These are phyloP conservation scores for Ceratobasidium sp. DNA, from an alignment of 1,284 basidiomycete genomes.

Conservation along the genomic window DNA sequence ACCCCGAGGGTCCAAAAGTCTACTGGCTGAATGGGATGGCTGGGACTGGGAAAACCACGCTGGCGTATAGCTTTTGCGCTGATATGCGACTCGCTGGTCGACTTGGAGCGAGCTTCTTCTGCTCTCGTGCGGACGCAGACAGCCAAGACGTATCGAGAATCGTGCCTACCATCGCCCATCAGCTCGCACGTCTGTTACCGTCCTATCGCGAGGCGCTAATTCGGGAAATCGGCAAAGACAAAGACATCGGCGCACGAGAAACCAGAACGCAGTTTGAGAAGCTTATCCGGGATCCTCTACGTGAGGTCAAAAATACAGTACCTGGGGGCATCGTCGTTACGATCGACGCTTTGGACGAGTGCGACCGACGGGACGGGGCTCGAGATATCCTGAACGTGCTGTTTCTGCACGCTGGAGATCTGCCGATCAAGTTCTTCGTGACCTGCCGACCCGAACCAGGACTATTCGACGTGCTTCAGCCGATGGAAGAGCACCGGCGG, in stretches of 20 bases:
- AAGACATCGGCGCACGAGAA: background rate
- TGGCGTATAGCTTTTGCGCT: conserved; percentile 11
- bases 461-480: background rate
- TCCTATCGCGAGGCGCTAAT: background rate
- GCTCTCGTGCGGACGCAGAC: background rate
- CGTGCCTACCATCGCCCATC: conserved; percentile 8
- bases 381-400: background rate
- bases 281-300: background rate
- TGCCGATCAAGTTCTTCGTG: conserved; percentile 27
- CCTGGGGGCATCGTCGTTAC: background rate
- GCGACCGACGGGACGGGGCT: background rate
- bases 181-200: conserved; percentile 10
- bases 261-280: conserved; percentile 10
- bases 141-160: conserved; percentile 7
- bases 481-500: background rate
- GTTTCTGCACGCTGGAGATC: background rate
- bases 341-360: conserved; percentile 35
- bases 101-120: conserved; percentile 33
- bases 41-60: no score
- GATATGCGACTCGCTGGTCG: background rate
- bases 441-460: conserved; percentile 17
- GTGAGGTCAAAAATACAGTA: background rate
- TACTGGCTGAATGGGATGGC: conserved; percentile 23
- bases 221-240: background rate
- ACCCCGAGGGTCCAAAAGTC: background rate